Conservation (phyloP, 2,329 filamentous ascomycete genomes). For the Colletotrichum chlorophyti region DNA sequence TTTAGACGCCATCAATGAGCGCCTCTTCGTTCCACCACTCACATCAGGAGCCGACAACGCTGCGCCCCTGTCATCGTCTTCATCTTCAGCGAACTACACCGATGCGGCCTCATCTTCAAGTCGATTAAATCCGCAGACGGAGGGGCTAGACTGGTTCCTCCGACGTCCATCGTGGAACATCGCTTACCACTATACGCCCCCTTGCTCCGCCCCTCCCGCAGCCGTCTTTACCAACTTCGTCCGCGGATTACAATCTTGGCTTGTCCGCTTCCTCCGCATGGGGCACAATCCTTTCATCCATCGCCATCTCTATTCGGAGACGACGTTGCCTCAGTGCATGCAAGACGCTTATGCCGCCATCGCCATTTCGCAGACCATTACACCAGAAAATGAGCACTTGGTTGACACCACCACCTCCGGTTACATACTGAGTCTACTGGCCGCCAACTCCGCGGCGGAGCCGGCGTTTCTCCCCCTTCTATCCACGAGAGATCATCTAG, state of each 20-base stretch:
- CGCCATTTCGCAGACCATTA: slow-evolving; percentile 8
- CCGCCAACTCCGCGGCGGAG: background rate
- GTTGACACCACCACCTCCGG: slow-evolving; percentile 1
- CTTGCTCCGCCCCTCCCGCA: background rate
- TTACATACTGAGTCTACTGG: slow-evolving; percentile 3
- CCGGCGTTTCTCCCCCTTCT: background rate
- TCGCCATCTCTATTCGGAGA: slow-evolving; percentile 29
- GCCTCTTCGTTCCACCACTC: background rate
- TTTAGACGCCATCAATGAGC: background rate
- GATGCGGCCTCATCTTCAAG: background rate
- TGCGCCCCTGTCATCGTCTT: background rate
- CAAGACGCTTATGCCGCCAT: slow-evolving; percentile 29
- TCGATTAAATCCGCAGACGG: background rate
- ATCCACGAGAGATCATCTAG: slow-evolving; percentile 17
- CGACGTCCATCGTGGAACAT: slow-evolving; percentile 2
- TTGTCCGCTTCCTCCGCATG: slow-evolving; percentile 30
- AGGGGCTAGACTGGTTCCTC: slow-evolving; percentile 13
- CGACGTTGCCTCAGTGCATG: slow-evolving; percentile 23
- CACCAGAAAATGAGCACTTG: slow-evolving; percentile 6
- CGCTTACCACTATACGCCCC: slow-evolving; percentile 3
- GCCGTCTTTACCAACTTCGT: slow-evolving; percentile 20
- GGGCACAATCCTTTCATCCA: slow-evolving; percentile 34
- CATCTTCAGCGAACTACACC: background rate
- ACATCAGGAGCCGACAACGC: background rate
- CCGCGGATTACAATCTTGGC: slow-evolving; percentile 26